Evolutionary conservation across 495 filamentous ascomycete genomes (phyloP).

Genomic region (Terfezia boudieri): DNA sequence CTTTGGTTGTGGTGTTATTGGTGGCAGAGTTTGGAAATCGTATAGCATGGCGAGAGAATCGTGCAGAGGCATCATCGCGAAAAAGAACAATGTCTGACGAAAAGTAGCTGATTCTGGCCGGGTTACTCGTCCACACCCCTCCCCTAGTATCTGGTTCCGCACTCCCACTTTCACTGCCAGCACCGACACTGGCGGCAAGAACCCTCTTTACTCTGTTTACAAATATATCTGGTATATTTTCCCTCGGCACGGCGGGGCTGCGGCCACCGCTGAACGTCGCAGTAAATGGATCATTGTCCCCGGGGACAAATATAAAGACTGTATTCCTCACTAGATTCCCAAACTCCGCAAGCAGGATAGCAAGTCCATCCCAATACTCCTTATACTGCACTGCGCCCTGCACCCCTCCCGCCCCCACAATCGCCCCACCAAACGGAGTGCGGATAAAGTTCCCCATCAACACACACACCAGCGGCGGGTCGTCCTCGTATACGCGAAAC

Average conservation of each 20-base stretch:
- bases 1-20: not conserved
- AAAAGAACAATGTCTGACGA: constrained; percentile 67
- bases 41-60: constrained; percentile 53
- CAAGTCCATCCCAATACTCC: constrained; percentile 74
- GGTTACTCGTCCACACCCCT: constrained; percentile 74
- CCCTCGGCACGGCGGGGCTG: constrained; percentile 47
- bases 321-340: constrained; percentile 55
- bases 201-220: constrained; percentile 60
- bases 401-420: constrained; percentile 21
- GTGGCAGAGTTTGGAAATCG: constrained; percentile 26
- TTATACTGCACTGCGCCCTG: constrained; percentile 57
- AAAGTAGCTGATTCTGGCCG: constrained; percentile 56
- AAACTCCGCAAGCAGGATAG: constrained; percentile 63
- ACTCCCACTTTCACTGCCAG: not conserved
- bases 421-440: constrained; percentile 46
- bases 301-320: constrained; percentile 79
- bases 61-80: constrained; percentile 59
- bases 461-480: constrained; percentile 54
- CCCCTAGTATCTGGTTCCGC: constrained; percentile 19
- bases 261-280: constrained; percentile 73
- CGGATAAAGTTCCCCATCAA: constrained; percentile 68
- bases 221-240: constrained; percentile 61
- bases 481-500: constrained; percentile 43
- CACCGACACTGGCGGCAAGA: constrained; percentile 39
- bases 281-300: constrained; percentile 61